phyloP scores from a whole-genome alignment of 1,139 yeast genomes.

The Nakaseomyces kungkrabaensis region DNA sequence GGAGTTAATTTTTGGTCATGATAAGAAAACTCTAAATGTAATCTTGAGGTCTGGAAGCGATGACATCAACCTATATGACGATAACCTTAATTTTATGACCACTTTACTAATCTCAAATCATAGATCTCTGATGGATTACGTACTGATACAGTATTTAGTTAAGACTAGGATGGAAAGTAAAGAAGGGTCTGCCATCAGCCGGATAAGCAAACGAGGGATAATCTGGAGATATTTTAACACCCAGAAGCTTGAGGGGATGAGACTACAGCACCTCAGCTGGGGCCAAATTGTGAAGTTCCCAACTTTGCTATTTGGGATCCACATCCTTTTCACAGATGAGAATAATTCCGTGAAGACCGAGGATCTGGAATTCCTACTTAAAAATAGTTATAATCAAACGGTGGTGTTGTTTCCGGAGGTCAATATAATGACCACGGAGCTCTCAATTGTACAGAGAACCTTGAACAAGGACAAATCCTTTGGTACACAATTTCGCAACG shows the following conservation, averaged over 20 bases:
- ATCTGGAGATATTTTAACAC: conserved; percentile 7
- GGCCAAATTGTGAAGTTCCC: conserved; percentile 23
- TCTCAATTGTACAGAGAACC: conserved; percentile 39
- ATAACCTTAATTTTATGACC: conserved; percentile 11
- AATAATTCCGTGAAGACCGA: conserved; percentile 13
- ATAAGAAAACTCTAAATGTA: conserved; percentile 17
- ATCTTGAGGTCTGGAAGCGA: conserved; percentile 20
- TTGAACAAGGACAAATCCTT: conserved; percentile 43
- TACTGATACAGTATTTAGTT: conserved; percentile 18
- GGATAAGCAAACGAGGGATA: conserved; percentile 6
- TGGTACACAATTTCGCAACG: conserved; percentile 39
- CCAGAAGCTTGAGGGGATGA: conserved; percentile 7
- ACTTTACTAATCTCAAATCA: conserved; percentile 26
- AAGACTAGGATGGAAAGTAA: conserved; percentile 5
- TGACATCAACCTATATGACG: conserved; percentile 10
- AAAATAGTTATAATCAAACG: conserved; percentile 25
- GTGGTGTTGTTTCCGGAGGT: conserved; percentile 57
- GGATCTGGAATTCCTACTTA: conserved; percentile 9
- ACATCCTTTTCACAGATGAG: conserved; percentile 23
- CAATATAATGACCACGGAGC: conserved; percentile 46
- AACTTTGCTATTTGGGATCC: conserved; percentile 14
- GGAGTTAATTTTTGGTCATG: conserved; percentile 13
- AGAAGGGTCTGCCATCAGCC: not conserved
- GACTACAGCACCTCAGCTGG: conserved; percentile 23
- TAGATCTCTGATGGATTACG: conserved; percentile 27